Percentiles rank a stretch among this genome's conserved stretches.
These are phyloP conservation scores for Apiotrichum laibachii DNA, from an alignment of 1,284 basidiomycete species.

Conservation along the genomic window DNA sequence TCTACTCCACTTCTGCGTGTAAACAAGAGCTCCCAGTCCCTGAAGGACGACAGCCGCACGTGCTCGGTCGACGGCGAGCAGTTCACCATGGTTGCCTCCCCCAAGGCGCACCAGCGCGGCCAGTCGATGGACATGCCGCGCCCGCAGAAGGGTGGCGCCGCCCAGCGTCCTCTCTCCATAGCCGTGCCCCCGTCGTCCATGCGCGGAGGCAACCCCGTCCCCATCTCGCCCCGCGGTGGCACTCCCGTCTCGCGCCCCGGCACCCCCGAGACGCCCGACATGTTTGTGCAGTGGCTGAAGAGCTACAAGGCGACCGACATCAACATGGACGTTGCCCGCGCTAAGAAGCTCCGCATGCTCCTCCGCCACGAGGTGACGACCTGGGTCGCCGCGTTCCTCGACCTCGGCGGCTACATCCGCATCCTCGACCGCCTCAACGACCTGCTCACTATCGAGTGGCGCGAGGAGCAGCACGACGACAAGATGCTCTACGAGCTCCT, in stretches of 20 bases:
- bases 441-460: conserved; percentile 92
- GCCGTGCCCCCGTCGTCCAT: neutral
- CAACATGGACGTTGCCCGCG: conserved; percentile 45
- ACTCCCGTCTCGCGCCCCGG: conserved; percentile 1
- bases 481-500: conserved; percentile 87
- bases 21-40: conserved; percentile 37
- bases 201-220: neutral
- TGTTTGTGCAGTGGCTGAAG: conserved; percentile 38
- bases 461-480: conserved; percentile 97
- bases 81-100: conserved; percentile 43
- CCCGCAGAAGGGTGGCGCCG: neutral
- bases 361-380: conserved; percentile 78
- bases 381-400: conserved; percentile 90
- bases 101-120: conserved; percentile 16
- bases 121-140: conserved; percentile 30
- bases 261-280: conserved; percentile 34
- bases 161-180: neutral
- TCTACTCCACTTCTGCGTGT: conserved; percentile 44
- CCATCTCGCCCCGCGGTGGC: conserved; percentile 7
- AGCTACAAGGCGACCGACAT: conserved; percentile 41
- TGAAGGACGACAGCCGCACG: conserved; percentile 14
- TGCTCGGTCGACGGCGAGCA: conserved; percentile 32
- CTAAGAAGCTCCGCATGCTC: conserved; percentile 57
- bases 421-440: conserved; percentile 85
- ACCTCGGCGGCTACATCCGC: conserved; percentile 76